phyloP scores from a whole-genome alignment of 2,329 filamentous ascomycete genomes.

The Coniella vitis region DNA sequence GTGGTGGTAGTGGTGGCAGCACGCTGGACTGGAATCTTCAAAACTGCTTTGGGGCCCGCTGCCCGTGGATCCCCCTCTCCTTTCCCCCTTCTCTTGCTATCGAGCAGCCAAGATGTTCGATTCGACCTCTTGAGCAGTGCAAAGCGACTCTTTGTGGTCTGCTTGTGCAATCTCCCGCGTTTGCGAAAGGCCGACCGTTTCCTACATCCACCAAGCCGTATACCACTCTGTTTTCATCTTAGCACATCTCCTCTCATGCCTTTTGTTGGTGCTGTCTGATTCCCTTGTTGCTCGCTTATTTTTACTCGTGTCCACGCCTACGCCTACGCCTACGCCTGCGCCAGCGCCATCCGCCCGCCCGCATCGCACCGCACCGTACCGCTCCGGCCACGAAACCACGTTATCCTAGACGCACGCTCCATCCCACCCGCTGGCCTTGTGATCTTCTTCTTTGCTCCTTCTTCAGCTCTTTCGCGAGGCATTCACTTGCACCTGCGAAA shows the following conservation, averaged over 20 bases:
- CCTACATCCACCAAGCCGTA: too few species aligned
- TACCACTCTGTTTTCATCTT: constrained; percentile 32
- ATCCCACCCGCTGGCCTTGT: constrained; percentile 1
- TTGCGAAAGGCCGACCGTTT: constrained; percentile 12
- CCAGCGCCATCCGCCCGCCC: too few species aligned
- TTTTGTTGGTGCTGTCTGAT: constrained; percentile 2
- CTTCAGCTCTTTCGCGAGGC: constrained; percentile 24
- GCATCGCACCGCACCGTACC: too few species aligned
- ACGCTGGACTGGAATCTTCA: constrained; percentile 24
- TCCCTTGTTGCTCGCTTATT: not conserved
- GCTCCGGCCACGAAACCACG: constrained; percentile 18
- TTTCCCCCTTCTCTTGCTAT: constrained; percentile 38
- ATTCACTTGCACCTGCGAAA: constrained; percentile 32
- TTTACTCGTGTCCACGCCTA: too few species aligned
- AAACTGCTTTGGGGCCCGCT: constrained; percentile 28
- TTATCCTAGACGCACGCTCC: not conserved
- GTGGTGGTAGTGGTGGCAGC: too few species aligned
- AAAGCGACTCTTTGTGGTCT: constrained; percentile 51
- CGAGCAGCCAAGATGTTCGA: constrained; percentile 49
- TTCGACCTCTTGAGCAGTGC: constrained; percentile 42
- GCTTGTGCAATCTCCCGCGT: constrained; percentile 34
- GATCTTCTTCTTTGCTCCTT: not conserved
- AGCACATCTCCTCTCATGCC: constrained; percentile 18
- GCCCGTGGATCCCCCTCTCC: constrained; percentile 23
- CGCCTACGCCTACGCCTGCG: too few species aligned